These are phyloP conservation scores for Pseudogymnoascus sp. DNA, from an alignment of 2,329 filamentous ascomycete genomes.

Conservation along the genomic window DNA sequence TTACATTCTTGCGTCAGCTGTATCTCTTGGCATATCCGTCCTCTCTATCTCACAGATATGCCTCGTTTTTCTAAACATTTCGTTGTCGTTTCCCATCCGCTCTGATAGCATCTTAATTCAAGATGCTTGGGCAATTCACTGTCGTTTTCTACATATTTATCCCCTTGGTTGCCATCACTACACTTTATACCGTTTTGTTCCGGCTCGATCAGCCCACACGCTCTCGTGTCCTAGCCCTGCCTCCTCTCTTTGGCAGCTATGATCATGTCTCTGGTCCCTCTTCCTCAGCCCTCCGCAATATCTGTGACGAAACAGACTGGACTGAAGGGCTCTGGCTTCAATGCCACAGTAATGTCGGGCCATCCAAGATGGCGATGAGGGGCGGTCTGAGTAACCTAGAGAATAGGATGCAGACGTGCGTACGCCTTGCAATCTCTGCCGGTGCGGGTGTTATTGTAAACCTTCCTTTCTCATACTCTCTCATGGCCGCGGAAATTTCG, in stretches of 20 bases:
- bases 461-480: neutral
- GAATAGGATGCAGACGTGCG: constrained; percentile 21
- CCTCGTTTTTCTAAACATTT: neutral
- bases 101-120: neutral
- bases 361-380: constrained; percentile 14
- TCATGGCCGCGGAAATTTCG: neutral
- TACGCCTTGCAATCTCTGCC: constrained; percentile 21
- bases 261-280: neutral
- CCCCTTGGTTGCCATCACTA: neutral
- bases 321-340: constrained; percentile 22
- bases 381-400: constrained; percentile 23
- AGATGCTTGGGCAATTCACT: neutral
- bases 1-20: neutral
- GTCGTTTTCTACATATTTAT: neutral
- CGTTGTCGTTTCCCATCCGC: neutral
- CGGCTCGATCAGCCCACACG: neutral
- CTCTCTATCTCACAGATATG: neutral
- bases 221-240: neutral
- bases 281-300: neutral
- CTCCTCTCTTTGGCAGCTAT: neutral
- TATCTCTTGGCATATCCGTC: neutral
- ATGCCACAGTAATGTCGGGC: constrained; percentile 17
- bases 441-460: constrained; percentile 18
- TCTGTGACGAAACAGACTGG: constrained; percentile 18
- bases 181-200: neutral